Evolutionary conservation across 1,284 basidiomycete genomes (phyloP), one percentile per base, ranked within the genome.

Genomic region (Peniophora sp.): DNA sequence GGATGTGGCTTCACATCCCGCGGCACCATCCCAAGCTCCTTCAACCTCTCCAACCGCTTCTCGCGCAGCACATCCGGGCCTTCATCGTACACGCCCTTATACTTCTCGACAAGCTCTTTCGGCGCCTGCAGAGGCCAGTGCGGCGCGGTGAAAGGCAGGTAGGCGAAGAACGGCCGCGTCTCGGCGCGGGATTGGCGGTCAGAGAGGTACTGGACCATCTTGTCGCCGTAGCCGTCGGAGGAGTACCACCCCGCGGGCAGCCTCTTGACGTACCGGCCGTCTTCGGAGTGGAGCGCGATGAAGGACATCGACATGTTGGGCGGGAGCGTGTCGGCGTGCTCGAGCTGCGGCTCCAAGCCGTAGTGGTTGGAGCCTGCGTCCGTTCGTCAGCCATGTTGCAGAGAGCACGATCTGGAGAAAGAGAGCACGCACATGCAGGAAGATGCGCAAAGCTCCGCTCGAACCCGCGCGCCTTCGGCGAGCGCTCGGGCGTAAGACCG

Each of bases 61-160:
- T 54, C 55, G 37, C 60, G 55, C n/a, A 61, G 53, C 22, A 52
- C 57, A 17, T 59, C 60, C 1, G 58, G 60, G 1, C 60, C 60
- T 37, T 56, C 58, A 52, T 47, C 50, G 47, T 61, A 61, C 3
- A 53, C 20, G 37, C 60, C 58, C 36, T 55, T 57, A 51, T 61
- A 61, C 37, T 54, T 57, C 42, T 59, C 53, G 42, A 54, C 50
- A 42, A 54, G 55, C 22, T 51, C 43, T 27, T 57, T 57, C 15
- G 52, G 52, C 11, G 53, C 60, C 47, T 61, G 60, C 2, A 61
- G 55, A 12, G 60, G 60, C 60, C 60, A 61, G 44, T 61, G 60
- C 22, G 60, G 58, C 3, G 58, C 60, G 27, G 58, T 48, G 51
- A 60, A 61, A 3, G 60, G 58, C 32, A 61, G 47, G 45, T 59